Evolutionary conservation across 2,329 filamentous ascomycete genomes (phyloP).

Genomic region (Gnomoniopsis sp.): DNA sequence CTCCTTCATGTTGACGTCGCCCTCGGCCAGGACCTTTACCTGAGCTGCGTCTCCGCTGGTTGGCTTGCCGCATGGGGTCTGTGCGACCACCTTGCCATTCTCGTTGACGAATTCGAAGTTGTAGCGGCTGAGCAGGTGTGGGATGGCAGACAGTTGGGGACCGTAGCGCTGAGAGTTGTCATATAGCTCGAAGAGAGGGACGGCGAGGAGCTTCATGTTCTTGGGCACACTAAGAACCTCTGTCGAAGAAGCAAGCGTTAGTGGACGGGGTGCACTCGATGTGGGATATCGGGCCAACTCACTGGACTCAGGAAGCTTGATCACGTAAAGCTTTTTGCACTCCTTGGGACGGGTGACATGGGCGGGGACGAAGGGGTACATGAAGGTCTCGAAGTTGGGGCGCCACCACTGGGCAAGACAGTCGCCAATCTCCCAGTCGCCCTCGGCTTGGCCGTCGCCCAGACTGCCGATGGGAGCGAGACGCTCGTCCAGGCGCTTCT

Average conservation of each 20-base stretch:
- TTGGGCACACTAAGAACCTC: constrained; percentile 96
- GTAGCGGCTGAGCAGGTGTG: constrained; percentile 89
- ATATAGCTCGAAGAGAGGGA: constrained; percentile 96
- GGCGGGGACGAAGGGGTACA: constrained; percentile 97
- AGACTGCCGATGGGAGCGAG: constrained; percentile 87
- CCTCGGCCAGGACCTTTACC: constrained; percentile 63
- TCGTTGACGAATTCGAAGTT: constrained; percentile 98
- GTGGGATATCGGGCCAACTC: constrained; percentile 31
- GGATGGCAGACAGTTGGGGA: constrained; percentile 92
- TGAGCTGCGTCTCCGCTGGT: constrained; percentile 59
- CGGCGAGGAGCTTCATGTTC: constrained; percentile 98
- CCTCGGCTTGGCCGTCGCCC: constrained; percentile 76
- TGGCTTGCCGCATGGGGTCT: constrained; percentile 68
- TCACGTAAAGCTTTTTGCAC: constrained; percentile 98
- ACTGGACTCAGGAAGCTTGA: constrained; percentile 91
- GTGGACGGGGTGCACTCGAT: background rate
- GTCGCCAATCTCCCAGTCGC: constrained; percentile 92
- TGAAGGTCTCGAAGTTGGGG: constrained; percentile 98
- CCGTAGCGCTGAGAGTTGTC: constrained; percentile 95
- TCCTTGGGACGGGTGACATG: constrained; percentile 97
- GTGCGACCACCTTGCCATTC: constrained; percentile 78
- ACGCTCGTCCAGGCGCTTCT: constrained; percentile 84
- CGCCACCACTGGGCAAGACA: constrained; percentile 98
- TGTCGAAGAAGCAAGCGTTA: constrained; percentile 32
- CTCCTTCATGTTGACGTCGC: constrained; percentile 59